Evolutionary conservation across 495 filamentous ascomycete species (phyloP).

Genomic region (Astrothelium macrocarpum): DNA sequence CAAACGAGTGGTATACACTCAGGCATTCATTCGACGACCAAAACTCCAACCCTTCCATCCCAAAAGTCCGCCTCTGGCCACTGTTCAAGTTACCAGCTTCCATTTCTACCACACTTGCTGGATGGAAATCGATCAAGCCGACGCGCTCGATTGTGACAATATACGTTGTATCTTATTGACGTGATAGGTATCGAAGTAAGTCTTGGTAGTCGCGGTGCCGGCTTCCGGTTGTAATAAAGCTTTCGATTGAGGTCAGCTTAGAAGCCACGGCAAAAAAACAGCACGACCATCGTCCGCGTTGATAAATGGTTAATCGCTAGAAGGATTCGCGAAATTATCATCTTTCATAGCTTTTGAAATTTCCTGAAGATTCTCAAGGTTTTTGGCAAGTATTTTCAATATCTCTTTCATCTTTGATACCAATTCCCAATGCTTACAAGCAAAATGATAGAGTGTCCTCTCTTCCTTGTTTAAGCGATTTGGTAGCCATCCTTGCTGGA

Average conservation of each 20-base stretch:
- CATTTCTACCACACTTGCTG: too few relatives aligned
- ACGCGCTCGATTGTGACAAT: background rate
- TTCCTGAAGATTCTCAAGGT: background rate
- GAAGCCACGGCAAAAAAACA: background rate
- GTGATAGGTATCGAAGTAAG: background rate
- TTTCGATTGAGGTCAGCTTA: background rate
- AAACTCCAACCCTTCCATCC: too few relatives aligned
- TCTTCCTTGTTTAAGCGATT: background rate
- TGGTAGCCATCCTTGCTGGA: background rate
- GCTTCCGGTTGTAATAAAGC: background rate
- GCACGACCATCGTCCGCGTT: background rate
- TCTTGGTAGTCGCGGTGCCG: background rate
- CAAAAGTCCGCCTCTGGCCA: too few relatives aligned
- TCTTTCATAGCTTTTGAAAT: background rate
- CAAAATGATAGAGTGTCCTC: background rate
- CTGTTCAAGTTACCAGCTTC: too few relatives aligned
- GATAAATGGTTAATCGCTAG: background rate
- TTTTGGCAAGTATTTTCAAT: background rate
- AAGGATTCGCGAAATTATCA: background rate
- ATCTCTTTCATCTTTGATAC: background rate
- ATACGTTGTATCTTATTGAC: background rate
- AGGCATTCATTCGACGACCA: too few relatives aligned
- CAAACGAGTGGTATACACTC: too few relatives aligned
- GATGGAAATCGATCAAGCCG: background rate
- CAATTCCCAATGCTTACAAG: background rate